Base-by-base conservation (phyloP, 1,284 basidiomycete genomes). In the Ustilago sp. region DNA sequence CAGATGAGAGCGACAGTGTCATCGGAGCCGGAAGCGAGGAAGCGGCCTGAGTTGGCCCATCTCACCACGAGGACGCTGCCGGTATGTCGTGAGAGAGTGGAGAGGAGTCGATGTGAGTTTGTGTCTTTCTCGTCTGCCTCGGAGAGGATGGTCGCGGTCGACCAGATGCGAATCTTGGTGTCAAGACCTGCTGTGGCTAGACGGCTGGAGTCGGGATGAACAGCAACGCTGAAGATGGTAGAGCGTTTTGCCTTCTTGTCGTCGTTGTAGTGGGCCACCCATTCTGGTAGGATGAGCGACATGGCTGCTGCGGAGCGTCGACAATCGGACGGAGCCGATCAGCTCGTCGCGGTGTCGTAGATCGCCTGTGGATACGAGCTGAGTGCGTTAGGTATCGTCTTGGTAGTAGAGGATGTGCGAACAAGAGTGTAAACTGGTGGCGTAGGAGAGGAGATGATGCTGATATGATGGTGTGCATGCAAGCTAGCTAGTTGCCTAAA, bases 141-240 rank as follows among this genome's bases (percentile, higher is more conserved):
- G 69, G 92, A 91, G 38, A 98, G 88, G 78, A 99, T 96, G 1
- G 95, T 94, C 68, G 93, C 92, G 0, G 96, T 98, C 74, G 93
- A 93, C 97, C 97, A 99, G 87, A 99, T 94, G 72, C 95, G 92
- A 76, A 99, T 91, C 88, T 97, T 97, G 55, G 93, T 92, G 86
- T 98, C 89, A 52, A 98, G 89, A 15, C 96, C 95, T 23, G 95
- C 96, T 1, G 96, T 99, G 9, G 97, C 97, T 70, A 99, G 91
- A 32, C 96, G 91, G 43, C 94, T 95, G 71, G 94, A 94, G 84
- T 99, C 96, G 0, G 97, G 97, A 85, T 98, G 95, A 12, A 98
- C 93, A 77, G 94, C 91, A 23, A 96, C 90, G 32, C 93, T 93
- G 89, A 95, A 98, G 81, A 99, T 96, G 23, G 94, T 92, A 35